Evolutionary conservation across 352 stramenopile genomes (phyloP), one percentile per base, ranked within the genome.

Genomic region (Phytophthora podocarpi): DNA sequence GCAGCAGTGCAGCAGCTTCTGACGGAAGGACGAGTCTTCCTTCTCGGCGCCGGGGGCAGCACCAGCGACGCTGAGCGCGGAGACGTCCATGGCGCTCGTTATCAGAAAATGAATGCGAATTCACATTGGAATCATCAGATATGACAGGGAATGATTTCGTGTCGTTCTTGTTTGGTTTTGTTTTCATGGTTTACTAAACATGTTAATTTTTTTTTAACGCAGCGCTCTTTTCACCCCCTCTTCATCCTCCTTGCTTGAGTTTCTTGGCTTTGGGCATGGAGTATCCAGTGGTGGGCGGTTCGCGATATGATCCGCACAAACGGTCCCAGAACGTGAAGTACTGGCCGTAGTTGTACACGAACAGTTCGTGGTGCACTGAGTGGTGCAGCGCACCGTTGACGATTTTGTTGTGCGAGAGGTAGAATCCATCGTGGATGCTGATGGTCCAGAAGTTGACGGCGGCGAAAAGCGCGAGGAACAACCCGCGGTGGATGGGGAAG

Each of bases 261-360:
- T n/a, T 66, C 40, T 60, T 65, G 5, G 40, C n/a, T 48, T 54
- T 67, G 39, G 49, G 50, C 12, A 51, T 51, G 10, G 43, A 66
- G 37, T 68, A 65, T 4, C 61, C 54, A 6, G 55, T 47, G 20
- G 13, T 35, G 7, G 57, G 53, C 3, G 82, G 83, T 47, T 85
- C 66, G 32, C 73, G 77, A 61, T 89, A 92, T 2, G 83, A 90
- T 16, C 80, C 83, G 0, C 67, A 76, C 10, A 92, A 52, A 16
- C 74, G 74, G 67, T 92, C 83, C 80, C 83, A 92, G 49, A 92
- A 60, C 54, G 80, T 92, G 41, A 89, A 77, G 55, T 90, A 92
- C 50, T 90, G 83, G 12, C 80, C 80, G 41, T 88, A 89, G 54
- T 92, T 92, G 70, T 78, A 88, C 13, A 85, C 74, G 48, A 90